Conservation (phyloP, 108 stramenopile species). For the Cyclotella baltica region DNA sequence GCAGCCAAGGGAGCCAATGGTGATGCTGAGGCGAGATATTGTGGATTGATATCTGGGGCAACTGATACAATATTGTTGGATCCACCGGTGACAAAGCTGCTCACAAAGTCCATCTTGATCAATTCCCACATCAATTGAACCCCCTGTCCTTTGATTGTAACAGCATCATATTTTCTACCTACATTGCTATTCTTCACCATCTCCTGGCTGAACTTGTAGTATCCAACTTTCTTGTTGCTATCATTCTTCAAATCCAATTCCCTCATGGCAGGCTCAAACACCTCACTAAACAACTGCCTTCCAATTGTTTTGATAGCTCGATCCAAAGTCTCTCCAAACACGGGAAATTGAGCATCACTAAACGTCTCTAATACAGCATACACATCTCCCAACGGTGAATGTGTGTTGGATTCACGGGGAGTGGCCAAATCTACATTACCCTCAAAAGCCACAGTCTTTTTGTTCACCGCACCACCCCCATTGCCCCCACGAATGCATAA, state of each 20-base stretch:
- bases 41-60: conserved; percentile 24
- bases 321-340: conserved; percentile 49
- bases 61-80: conserved; percentile 8
- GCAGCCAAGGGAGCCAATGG: conserved; percentile 25
- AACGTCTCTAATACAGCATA: conserved; percentile 37
- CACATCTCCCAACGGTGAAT: conserved; percentile 44
- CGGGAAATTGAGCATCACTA: conserved; percentile 19
- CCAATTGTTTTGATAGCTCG: conserved; percentile 27
- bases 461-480: background rate
- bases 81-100: background rate
- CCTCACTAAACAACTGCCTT: conserved; percentile 10
- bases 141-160: conserved; percentile 26
- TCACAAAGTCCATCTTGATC: background rate
- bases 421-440: background rate
- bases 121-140: conserved; percentile 38
- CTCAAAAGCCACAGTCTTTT: background rate
- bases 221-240: conserved; percentile 9
- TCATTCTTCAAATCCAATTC: conserved; percentile 15
- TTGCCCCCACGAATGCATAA: conserved; percentile 29
- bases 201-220: conserved; percentile 29
- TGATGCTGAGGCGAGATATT: conserved; percentile 6
- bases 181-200: background rate
- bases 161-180: conserved; percentile 27
- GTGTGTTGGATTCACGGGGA: background rate
- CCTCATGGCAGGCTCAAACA: conserved; percentile 20